Percentiles rank a stretch among this genome's conserved stretches.
These are phyloP conservation scores for Trichoderma harzianum DNA, from an alignment of 2,329 filamentous ascomycete species.

Conservation along the genomic window DNA sequence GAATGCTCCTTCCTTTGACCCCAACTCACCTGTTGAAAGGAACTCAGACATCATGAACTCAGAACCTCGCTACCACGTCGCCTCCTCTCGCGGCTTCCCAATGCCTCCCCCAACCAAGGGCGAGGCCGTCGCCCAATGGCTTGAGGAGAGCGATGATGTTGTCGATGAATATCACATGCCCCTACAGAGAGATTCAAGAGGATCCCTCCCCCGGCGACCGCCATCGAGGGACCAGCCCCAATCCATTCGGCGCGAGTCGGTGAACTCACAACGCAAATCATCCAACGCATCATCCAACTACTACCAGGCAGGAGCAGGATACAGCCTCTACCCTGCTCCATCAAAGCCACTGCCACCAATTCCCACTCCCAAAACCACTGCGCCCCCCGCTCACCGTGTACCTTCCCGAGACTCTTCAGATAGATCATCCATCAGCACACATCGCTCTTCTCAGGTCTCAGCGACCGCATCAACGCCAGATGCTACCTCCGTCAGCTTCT, in stretches of 20 bases:
- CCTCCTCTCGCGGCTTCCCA: constrained; percentile 10
- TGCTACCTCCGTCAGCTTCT: constrained; percentile 14
- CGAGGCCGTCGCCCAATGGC: constrained; percentile 14
- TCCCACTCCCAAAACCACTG: constrained; percentile 15
- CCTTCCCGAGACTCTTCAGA: constrained; percentile 19
- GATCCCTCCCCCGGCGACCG: constrained; percentile 6
- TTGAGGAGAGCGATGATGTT: constrained; percentile 16
- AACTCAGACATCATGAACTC: constrained; percentile 14
- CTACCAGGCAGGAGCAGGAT: constrained; percentile 14
- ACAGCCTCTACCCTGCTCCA: constrained; percentile 22
- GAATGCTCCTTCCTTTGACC: constrained; percentile 10
- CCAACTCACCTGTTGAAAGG: not conserved
- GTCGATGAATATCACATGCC: constrained; percentile 7
- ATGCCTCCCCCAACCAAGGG: constrained; percentile 13
- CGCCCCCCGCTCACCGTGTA: not conserved
- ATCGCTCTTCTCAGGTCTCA: constrained; percentile 20
- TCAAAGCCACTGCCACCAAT: constrained; percentile 23
- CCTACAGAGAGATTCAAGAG: constrained; percentile 9
- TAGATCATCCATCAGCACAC: constrained; percentile 19
- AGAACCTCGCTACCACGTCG: not conserved
- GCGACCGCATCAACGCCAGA: constrained; percentile 14
- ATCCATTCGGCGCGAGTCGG: constrained; percentile 7
- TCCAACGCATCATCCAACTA: constrained; percentile 19
- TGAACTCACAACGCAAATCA: constrained; percentile 16
- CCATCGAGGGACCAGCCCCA: constrained; percentile 8